Evolutionary conservation across 352 stramenopile species (phyloP).

Genomic region (Pythium sukuiense): DNA sequence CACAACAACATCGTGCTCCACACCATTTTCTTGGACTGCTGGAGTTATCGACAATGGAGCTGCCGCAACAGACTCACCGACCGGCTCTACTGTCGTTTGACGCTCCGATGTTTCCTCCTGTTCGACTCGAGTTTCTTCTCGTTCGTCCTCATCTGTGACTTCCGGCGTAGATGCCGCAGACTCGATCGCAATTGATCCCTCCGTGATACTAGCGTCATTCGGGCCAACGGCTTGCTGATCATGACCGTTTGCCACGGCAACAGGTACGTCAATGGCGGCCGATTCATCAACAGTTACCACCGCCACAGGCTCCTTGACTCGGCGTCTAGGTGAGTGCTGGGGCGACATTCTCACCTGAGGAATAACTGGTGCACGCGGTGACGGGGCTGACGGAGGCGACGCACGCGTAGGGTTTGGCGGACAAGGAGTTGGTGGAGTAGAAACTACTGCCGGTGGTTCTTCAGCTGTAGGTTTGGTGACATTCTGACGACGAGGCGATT

Average conservation of each 20-base stretch:
- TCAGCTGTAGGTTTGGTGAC: constrained; percentile 3
- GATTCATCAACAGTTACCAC: neutral
- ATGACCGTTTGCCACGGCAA: neutral
- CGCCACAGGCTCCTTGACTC: constrained; percentile 3
- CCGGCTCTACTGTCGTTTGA: neutral
- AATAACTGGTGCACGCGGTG: neutral
- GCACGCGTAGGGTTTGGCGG: neutral
- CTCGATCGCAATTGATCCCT: too few species aligned
- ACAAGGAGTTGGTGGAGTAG: neutral
- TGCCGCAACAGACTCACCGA: neutral
- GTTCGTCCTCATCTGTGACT: neutral
- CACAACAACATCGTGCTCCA: neutral
- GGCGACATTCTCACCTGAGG: neutral
- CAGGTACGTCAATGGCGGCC: neutral
- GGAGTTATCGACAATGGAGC: neutral
- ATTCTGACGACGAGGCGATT: constrained; percentile 9
- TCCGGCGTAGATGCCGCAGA: too few species aligned
- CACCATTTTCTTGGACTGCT: neutral
- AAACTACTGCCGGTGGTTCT: neutral
- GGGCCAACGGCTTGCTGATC: too few species aligned
- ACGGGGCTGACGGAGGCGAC: neutral
- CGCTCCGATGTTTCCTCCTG: neutral
- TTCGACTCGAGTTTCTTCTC: neutral
- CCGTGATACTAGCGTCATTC: too few species aligned
- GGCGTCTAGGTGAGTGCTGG: constrained; percentile 11